Conservation (phyloP, 768 basidiomycete species). For the Ramaria rubella region DNA sequence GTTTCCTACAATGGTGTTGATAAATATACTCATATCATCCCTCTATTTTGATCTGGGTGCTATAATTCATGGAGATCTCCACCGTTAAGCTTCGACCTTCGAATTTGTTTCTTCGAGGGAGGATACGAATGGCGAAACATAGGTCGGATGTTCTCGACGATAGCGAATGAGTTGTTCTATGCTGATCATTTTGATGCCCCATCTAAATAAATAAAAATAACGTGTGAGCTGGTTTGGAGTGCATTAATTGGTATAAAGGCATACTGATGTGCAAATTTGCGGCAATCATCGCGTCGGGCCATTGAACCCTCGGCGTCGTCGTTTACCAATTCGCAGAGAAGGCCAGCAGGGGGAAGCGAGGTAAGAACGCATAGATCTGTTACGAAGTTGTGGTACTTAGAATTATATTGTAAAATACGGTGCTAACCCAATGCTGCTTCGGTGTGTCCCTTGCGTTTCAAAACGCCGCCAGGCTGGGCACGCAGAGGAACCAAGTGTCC, state of each 20-base stretch:
- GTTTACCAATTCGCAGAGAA: slow-evolving; percentile 94
- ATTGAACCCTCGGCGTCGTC: slow-evolving; percentile 84
- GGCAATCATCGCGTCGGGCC: slow-evolving; percentile 92
- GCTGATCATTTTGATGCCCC: slow-evolving; percentile 91
- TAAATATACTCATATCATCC: too few relatives aligned
- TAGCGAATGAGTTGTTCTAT: slow-evolving; percentile 54
- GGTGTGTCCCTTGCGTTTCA: slow-evolving; percentile 88
- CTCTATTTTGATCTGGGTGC: too few relatives aligned
- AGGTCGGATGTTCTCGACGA: slow-evolving; percentile 13
- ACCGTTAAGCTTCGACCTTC: too few relatives aligned
- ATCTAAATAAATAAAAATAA: slow-evolving; percentile 22
- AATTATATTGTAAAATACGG: too few relatives aligned
- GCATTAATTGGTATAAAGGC: neutral
- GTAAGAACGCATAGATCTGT: slow-evolving; percentile 78
- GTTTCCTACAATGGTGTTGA: too few relatives aligned
- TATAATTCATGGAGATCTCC: too few relatives aligned
- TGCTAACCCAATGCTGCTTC: slow-evolving; percentile 73
- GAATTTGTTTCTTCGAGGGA: neutral
- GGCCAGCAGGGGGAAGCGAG: slow-evolving; percentile 59
- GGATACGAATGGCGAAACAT: neutral
- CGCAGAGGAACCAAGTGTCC: slow-evolving; percentile 95
- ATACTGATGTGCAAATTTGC: slow-evolving; percentile 71
- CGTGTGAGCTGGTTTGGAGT: neutral
- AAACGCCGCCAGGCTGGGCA: slow-evolving; percentile 76
- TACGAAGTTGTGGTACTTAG: too few relatives aligned